phyloP scores from a whole-genome alignment of 2,329 filamentous ascomycete species.

The Aspergillus alliaceus region DNA sequence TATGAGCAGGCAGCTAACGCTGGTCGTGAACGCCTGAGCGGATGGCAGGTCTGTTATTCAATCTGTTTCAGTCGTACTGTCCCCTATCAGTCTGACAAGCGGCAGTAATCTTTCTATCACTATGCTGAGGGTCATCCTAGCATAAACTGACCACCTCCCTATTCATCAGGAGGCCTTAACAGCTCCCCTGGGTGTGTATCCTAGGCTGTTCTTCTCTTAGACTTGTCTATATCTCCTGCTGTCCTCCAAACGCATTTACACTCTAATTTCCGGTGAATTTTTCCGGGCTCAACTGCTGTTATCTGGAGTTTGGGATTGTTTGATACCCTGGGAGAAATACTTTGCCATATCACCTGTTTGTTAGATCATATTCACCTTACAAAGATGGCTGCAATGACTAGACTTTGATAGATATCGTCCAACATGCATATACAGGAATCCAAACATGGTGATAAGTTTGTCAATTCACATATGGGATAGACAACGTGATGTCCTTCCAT shows the following conservation, averaged over 20 bases:
- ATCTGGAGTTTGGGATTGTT: conserved; percentile 24
- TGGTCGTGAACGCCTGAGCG: conserved; percentile 2
- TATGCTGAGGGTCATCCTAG: neutral
- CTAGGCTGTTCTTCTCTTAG: neutral
- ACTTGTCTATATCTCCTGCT: neutral
- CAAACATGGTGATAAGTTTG: neutral
- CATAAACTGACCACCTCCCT: neutral
- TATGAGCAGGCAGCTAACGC: neutral
- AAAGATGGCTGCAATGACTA: conserved; percentile 10
- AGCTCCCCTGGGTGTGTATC: neutral
- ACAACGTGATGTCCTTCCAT: neutral
- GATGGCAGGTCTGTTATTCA: neutral
- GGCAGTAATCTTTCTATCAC: neutral
- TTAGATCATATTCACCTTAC: conserved; percentile 11
- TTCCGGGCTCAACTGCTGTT: conserved; percentile 11
- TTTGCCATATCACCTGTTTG: conserved; percentile 11
- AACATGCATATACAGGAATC: conserved; percentile 6
- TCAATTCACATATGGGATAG: neutral
- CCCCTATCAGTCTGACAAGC: neutral
- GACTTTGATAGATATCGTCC: conserved; percentile 14
- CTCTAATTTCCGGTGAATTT: conserved; percentile 7
- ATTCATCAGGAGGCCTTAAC: neutral
- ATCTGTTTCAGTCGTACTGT: neutral
- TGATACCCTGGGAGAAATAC: conserved; percentile 26
- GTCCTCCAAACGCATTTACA: conserved; percentile 6